phyloP scores from a whole-genome alignment of 108 stramenopile genomes.

The Schizochytrium sp. region DNA sequence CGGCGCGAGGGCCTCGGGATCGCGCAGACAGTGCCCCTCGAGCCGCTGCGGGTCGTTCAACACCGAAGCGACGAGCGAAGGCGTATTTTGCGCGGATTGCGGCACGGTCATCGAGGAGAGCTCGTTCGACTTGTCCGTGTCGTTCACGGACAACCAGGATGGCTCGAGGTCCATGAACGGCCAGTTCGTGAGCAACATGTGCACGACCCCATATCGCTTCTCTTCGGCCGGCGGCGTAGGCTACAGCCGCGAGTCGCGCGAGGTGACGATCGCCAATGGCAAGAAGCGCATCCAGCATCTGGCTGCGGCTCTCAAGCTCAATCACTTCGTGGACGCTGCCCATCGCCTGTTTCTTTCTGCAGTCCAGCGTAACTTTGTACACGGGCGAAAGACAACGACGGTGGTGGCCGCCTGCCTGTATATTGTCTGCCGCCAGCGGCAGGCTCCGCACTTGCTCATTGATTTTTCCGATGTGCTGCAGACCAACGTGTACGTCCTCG shows the following conservation, averaged over 20 bases:
- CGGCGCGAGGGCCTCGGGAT: too few relatives aligned
- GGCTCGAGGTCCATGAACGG: slow-evolving; percentile 5
- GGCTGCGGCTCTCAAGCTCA: slow-evolving; percentile 65
- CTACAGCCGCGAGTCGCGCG: slow-evolving; percentile 74
- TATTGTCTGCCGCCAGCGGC: slow-evolving; percentile 90
- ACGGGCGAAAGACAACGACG: slow-evolving; percentile 74
- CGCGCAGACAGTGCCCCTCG: not conserved
- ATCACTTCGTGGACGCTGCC: slow-evolving; percentile 78
- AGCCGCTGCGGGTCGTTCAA: not conserved
- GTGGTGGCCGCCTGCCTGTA: slow-evolving; percentile 95
- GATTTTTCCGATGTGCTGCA: slow-evolving; percentile 94
- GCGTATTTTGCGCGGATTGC: not conserved
- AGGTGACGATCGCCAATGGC: slow-evolving; percentile 79
- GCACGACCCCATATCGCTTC: not conserved
- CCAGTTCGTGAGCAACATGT: slow-evolving; percentile 18
- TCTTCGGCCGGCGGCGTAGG: slow-evolving; percentile 23
- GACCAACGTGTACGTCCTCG: slow-evolving; percentile 92
- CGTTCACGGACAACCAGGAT: slow-evolving; percentile 9
- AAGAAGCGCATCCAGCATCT: slow-evolving; percentile 58
- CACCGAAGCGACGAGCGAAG: not conserved
- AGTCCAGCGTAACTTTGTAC: slow-evolving; percentile 86
- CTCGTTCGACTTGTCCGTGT: not conserved
- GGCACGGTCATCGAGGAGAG: not conserved
- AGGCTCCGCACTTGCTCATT: slow-evolving; percentile 93
- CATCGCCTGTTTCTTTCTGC: slow-evolving; percentile 81